Base-by-base conservation (phyloP, 2,329 filamentous ascomycete species). In the Sarocladiaceae sp. region DNA sequence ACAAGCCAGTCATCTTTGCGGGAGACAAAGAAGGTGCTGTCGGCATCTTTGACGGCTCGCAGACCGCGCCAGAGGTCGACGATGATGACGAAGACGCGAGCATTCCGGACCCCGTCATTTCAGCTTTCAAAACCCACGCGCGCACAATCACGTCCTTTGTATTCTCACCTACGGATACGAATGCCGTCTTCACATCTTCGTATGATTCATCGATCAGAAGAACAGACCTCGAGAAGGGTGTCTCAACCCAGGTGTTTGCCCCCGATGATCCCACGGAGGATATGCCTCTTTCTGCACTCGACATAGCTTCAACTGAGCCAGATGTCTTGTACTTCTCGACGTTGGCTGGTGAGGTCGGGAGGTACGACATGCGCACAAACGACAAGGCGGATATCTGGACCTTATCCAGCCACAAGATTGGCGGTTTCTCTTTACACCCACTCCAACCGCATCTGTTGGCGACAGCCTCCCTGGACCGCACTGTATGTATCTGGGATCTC, bases 191-290 rank as follows among this genome's bases (percentile, higher is more conserved):
- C 56, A 88, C 89, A 0, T 82, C 86, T 0, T 96, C 90, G 0
- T 97, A 98, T 61, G 93, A 98, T 63, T 93, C 88, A 0, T 90
- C 88, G 0, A 88, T 98, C 45, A 80, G 93, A 3, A 88, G 86
- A 48, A 73, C 96, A 16, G 91, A 98, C 57, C 70, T 98, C 0
- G 76, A 80, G 27, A 89, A 88, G 57, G 86, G 85, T 1, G 74
- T 86, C 1, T 89, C 89, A 0, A 74, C 85, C 0, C 87, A 96
- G 57, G 72, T 91, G 0, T 97, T 87, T 63, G 88, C 85, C 0
- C 89, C 90, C 0, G 62, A 72, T 0, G 82, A 85, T 49, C 69
- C 76, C 0, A 70, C 78, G 19, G 80, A 82, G 7, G 90, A 96
- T 46, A 68, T 87, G 9, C 85, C 88, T 0, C 76, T 98, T 9